These are phyloP conservation scores for Schwanniomyces pseudopolymorphus DNA, from an alignment of 805 yeast genomes.

Conservation along the genomic window DNA sequence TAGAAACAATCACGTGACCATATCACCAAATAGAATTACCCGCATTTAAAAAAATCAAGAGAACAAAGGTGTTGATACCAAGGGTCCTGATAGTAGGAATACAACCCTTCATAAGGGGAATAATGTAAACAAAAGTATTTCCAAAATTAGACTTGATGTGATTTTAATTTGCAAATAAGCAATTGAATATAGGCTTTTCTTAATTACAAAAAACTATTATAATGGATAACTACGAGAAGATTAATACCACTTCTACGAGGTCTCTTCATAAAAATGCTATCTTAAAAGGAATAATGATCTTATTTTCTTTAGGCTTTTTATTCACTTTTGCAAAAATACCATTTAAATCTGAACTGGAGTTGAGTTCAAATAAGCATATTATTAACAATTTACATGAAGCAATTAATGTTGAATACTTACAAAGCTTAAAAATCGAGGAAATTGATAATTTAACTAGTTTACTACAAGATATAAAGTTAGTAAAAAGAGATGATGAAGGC, in stretches of 20 bases:
- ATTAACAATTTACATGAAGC: neutral
- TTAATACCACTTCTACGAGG: neutral
- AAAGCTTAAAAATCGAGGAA: neutral
- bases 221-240: neutral
- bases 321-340: neutral
- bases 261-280: neutral
- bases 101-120: neutral
- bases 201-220: neutral
- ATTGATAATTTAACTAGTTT: neutral
- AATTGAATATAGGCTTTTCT: neutral
- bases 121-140: conserved; percentile 4
- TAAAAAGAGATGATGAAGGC: neutral
- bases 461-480: neutral
- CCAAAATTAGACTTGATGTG: conserved; percentile 3
- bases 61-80: neutral
- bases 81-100: neutral
- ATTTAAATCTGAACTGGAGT: neutral
- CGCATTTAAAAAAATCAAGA: neutral
- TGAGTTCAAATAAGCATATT: neutral
- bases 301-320: neutral
- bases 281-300: neutral
- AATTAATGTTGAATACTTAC: neutral
- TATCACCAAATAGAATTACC: neutral
- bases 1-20: neutral
- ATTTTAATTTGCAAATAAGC: neutral